These are phyloP conservation scores for Phalaenopsis hybrid DNA, from an alignment of 116 monocot genomes.

Conservation along the genomic window DNA sequence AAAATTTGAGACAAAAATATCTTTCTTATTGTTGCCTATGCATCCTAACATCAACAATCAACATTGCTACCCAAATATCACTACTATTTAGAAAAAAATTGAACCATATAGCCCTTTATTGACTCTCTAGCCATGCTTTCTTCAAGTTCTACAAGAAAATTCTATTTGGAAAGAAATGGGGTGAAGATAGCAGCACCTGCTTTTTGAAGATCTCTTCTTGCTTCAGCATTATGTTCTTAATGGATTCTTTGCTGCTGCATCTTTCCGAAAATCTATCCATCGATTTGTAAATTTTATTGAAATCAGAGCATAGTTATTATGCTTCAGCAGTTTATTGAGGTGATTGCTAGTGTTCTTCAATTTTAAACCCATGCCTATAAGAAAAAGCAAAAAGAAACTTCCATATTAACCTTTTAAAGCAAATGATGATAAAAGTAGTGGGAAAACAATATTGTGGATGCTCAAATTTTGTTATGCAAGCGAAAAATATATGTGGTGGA, in stretches of 20 bases:
- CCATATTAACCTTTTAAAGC: no score
- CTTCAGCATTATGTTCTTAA: constrained; percentile 40
- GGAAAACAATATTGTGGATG: no score
- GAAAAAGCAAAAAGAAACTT: neutral
- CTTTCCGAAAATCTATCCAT: constrained; percentile 29
- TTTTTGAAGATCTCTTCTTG: constrained; percentile 54
- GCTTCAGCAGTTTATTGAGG: constrained; percentile 14
- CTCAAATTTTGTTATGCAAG: no score
- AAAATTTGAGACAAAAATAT: neutral
- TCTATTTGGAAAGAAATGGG: neutral
- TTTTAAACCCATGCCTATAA: constrained; percentile 27
- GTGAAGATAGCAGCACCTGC: constrained; percentile 22
- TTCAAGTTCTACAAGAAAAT: neutral
- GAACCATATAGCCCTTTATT: neutral
- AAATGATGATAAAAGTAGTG: no score
- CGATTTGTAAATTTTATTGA: neutral
- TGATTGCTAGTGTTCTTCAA: constrained; percentile 6
- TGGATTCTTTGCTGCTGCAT: constrained; percentile 16
- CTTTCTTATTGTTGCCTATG: neutral
- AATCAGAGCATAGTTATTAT: neutral
- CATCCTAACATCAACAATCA: neutral
- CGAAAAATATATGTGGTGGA: no score
- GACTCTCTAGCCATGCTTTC: neutral
- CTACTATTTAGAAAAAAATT: neutral
- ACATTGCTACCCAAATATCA: neutral